Evolutionary conservation across 1,139 yeast species (phyloP), one percentile per base, ranked within the genome.

Genomic region (Yamadazyma oceani): DNA sequence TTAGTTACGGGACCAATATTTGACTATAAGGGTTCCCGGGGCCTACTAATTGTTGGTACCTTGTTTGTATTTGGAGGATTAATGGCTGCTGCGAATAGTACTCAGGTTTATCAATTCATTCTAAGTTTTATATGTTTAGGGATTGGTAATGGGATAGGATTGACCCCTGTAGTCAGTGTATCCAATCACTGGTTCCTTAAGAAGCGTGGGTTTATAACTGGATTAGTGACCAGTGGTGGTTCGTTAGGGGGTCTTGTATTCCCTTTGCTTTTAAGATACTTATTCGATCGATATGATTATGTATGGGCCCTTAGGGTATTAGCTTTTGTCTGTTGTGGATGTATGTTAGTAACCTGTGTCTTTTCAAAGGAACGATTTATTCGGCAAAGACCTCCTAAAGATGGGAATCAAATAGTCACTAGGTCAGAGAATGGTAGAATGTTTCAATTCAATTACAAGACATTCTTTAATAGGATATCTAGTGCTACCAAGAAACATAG

Each of bases 311-410:
- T 66, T 15, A 49, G 73, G 23, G 50, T 61, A 5, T 50, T 67
- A 38, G 71, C 64, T 0, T 61, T 66, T 34, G 49, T 63, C 26
- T 58, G 64, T 33, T 44, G 61, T 14, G 62, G 50, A 1, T 63
- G 66, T 40, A 56, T 75, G 48, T 30, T 58, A 1, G 40, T 60
- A 14, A 61, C 80, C 2, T 58, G 64, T 14, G 36, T 65, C 0
- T 58, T 78, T 16, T 71, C 72, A 2, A 68, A 64, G 33, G 84
- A 76, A 51, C 64, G 85, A 45, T 21, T 43, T 13, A 8, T 16
- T 4, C 6, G 27, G n/a, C 11, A 28, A 22, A 16, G 10, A 21
- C 19, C 29, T 6, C 10, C 13, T 3, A 33, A 33, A 14, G 24
- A 19, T 13, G 12, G 13, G 4, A 30, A 10, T 19, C 32, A 16